Base-by-base conservation (phyloP, 192 early-diverging fungal genomes). In the Coemansia sp. region DNA sequence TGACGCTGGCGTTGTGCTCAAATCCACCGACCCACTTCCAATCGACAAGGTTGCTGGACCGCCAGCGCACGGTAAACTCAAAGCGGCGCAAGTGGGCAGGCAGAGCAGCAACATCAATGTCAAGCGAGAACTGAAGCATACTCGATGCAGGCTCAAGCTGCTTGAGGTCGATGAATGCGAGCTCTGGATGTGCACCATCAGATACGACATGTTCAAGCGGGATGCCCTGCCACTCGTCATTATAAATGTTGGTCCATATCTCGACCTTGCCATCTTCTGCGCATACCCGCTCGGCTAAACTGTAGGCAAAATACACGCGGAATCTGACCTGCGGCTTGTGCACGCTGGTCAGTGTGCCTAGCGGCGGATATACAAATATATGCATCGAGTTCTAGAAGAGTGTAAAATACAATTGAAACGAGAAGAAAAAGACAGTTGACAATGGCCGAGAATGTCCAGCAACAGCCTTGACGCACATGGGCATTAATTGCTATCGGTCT, bases 31-130 rank as follows among this genome's bases (percentile, higher is more conserved):
- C 62, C 76, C 76, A 79, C 5, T 58, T 64, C 76, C 76, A 79
- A 2, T 56, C 51, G 23, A 11, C 48, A 5, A 2, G 27, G 10
- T 22, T 2, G 53, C 29, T 25, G 3, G 19, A 48, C 23, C 61
- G 64, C 76, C 76, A 79, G 48, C 71, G 67, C 37, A 73, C 67
- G 0, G 76, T 79, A 48, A 70, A 79, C 71, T 79, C 76, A 52
- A 79, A 79, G 22, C 15, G 15, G 11, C 27, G 27, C 6, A 17
- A 17, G 5, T n/a, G 19, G n/a, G 48, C 15, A 12, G 53, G 53
- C 24, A 55, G 29, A 17, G 41, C 51, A 7, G 43, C 47, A 1
- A 53, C 24, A 4, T 47, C 52, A 6, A 66, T 51, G 22, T 75
- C 63, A 14, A 75, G 66, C 4, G 50, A 22, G 53, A 75, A 75